Evolutionary conservation across 108 stramenopile species (phyloP).

Genomic region (Pseudonitzschia multiseries): DNA sequence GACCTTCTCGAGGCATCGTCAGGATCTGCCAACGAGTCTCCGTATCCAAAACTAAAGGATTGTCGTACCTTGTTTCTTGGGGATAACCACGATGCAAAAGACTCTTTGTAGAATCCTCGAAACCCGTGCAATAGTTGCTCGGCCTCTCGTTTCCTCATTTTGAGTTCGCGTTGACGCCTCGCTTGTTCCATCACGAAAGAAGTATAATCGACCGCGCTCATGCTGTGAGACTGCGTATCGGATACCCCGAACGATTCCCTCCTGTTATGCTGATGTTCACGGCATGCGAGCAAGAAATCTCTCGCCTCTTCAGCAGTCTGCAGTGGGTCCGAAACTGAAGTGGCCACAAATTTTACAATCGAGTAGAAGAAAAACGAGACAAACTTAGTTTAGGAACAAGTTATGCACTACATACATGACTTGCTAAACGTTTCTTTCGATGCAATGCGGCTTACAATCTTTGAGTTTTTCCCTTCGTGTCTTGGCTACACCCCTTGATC

Average conservation of each 20-base stretch:
- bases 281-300: conserved; percentile 38
- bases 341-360: background rate
- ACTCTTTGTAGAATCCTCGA: conserved; percentile 32
- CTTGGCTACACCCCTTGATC: conserved; percentile 41
- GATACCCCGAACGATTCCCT: conserved; percentile 19
- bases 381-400: background rate
- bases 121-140: conserved; percentile 54
- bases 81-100: conserved; percentile 21
- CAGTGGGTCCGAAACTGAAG: conserved; percentile 32
- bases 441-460: conserved; percentile 40
- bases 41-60: conserved; percentile 24
- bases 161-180: conserved; percentile 46
- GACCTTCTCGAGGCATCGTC: conserved; percentile 23
- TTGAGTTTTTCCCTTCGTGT: conserved; percentile 43
- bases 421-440: background rate
- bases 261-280: conserved; percentile 37
- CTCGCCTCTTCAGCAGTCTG: conserved; percentile 58
- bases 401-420: background rate
- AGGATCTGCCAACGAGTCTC: conserved; percentile 35
- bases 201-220: conserved; percentile 35
- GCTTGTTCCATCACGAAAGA: conserved; percentile 54
- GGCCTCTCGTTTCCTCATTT: conserved; percentile 46
- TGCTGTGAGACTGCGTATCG: background rate
- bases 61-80: conserved; percentile 10
- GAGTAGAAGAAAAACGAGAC: background rate